These are phyloP conservation scores for Corchorus capsularis DNA, from an alignment of 345 rosid species.

Conservation along the genomic window DNA sequence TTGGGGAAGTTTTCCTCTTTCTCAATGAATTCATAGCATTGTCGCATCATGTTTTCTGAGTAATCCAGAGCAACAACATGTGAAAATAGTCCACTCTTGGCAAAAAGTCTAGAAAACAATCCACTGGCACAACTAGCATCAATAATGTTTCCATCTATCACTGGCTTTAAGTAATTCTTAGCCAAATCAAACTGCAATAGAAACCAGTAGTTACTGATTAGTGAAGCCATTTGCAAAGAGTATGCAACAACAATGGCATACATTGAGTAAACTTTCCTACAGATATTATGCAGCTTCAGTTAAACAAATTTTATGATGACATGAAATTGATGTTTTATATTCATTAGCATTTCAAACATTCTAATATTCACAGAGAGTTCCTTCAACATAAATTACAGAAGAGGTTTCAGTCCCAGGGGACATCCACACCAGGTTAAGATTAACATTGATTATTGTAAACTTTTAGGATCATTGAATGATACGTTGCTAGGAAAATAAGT, in stretches of 20 bases:
- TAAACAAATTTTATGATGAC: not conserved
- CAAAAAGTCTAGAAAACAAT: slow-evolving; percentile 71
- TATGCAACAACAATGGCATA: not conserved
- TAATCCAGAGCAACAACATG: slow-evolving; percentile 77
- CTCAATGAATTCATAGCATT: slow-evolving; percentile 67
- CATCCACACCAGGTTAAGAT: not conserved
- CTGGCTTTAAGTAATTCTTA: slow-evolving; percentile 70
- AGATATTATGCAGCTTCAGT: not conserved
- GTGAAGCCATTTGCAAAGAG: slow-evolving; percentile 9
- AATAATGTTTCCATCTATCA: slow-evolving; percentile 73
- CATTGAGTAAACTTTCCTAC: not conserved
- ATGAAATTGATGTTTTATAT: not conserved
- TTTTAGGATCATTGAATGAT: not conserved
- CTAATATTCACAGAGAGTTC: not conserved
- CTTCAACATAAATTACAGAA: not conserved
- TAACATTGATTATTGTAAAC: not conserved
- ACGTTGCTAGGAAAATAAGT: not conserved
- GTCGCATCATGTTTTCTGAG: slow-evolving; percentile 85
- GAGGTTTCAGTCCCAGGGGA: not conserved
- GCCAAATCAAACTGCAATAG: slow-evolving; percentile 71
- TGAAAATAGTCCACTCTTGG: slow-evolving; percentile 74
- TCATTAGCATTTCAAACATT: not conserved
- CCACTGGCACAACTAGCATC: slow-evolving; percentile 98
- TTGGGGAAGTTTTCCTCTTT: slow-evolving; percentile 66
- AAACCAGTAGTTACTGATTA: slow-evolving; percentile 23